phyloP scores from a whole-genome alignment of 345 rosid genomes.

The Acer yangbiense region DNA sequence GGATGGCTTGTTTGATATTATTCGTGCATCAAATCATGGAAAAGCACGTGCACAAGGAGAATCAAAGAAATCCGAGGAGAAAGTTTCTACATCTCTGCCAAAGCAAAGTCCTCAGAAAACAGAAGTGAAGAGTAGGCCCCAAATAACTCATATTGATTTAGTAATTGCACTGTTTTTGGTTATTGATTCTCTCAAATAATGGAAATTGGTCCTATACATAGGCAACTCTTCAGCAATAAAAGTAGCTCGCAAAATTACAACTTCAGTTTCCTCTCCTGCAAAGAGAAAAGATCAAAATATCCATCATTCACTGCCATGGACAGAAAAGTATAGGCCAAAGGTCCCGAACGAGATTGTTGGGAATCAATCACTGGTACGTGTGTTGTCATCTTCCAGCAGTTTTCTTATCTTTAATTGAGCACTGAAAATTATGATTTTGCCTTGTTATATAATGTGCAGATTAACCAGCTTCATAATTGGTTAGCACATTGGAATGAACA shows the following conservation, averaged over 20 bases:
- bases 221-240: conserved; percentile 41
- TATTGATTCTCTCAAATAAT: conserved; percentile 13
- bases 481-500: conserved; percentile 78
- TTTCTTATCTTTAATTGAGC: neutral
- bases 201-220: conserved; percentile 19
- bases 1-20: conserved; percentile 87
- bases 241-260: conserved; percentile 36
- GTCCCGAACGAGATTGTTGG: conserved; percentile 85
- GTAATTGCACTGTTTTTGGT: conserved; percentile 6
- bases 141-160: conserved; percentile 9
- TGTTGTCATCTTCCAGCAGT: neutral
- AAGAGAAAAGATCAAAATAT: conserved; percentile 48
- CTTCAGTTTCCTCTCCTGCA: conserved; percentile 31
- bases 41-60: conserved; percentile 42
- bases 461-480: conserved; percentile 90
- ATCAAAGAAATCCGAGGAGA: conserved; percentile 42
- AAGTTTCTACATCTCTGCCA: conserved; percentile 38
- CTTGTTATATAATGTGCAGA: conserved; percentile 45
- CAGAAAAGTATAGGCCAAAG: conserved; percentile 89
- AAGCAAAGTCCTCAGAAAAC: conserved; percentile 62
- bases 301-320: conserved; percentile 62
- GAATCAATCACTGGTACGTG: conserved; percentile 83
- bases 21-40: conserved; percentile 63
- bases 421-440: conserved; percentile 7
- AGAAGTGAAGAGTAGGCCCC: conserved; percentile 56